Base-by-base conservation (phyloP, 257 asterid species). In the Ballota nigra region DNA sequence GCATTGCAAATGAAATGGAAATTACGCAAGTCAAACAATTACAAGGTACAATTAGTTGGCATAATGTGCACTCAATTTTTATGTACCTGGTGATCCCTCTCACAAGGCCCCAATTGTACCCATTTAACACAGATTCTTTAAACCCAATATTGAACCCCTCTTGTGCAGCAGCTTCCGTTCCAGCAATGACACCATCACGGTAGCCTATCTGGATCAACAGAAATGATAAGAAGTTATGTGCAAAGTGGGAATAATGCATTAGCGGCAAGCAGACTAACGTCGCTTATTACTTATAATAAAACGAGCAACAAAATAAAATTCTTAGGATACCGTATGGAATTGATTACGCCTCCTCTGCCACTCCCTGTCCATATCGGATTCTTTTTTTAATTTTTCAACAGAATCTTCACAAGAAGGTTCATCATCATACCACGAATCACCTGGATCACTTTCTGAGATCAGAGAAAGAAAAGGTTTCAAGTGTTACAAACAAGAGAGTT, bases 161-260 rank as follows among this genome's bases (percentile, higher is more conserved):
- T 68, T 94, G 98, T 10, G 86, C 89, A 23, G 97, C 86, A 65
- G 88, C 83, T 74, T 94, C 97, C 77, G 91, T 86, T 72, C 95
- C 99, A 64, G 92, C 92, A 38, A 89, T 75, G 60, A 91, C 73
- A 73, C 99, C 99, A 59, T 94, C 99, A 26, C 99, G 97, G 78
- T 91, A 94, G 78, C 99, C 99, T n/a, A 89, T 77, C 98, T 93
- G 58, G 67, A 58, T 78, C 24, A 58, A 68, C 75, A 70, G 49
- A 79, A 80, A 75, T 26, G 9, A 74, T 41, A 57, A n/a, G 41
- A 36, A 5, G 10, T 58, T 18, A 40, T n/a, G 60, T 45, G 60
- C 65, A 53, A 20, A 55, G 47, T 29, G 11, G 23, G 28, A 45
- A 20, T 43, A 28, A 52, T 47, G 73, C 52, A 62, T 53, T 58